Evolutionary conservation across 163 green algal species (phyloP).

Genomic region (Coccomyxa subellipsoidea): DNA sequence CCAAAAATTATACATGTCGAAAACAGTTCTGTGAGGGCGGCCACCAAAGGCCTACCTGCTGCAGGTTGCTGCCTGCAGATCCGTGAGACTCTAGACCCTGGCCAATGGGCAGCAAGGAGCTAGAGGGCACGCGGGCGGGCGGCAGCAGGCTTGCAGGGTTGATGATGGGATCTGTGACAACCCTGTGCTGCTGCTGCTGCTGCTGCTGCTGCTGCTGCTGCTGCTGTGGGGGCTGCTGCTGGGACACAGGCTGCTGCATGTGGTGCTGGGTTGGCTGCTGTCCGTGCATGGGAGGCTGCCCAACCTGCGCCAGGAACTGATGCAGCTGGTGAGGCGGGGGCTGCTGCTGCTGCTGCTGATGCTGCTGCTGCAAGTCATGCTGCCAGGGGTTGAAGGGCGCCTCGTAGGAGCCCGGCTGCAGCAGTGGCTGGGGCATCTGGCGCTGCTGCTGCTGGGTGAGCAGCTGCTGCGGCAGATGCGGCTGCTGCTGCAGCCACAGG

Average conservation of each 20-base stretch:
- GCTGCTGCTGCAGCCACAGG: background rate
- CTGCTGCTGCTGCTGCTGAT: conserved; percentile 28
- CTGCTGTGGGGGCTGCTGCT: conserved; percentile 3
- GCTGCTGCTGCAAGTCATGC: conserved; percentile 1
- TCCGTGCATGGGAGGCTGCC: background rate
- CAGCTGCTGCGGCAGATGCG: background rate
- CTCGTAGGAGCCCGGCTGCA: background rate
- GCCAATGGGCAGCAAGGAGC: background rate
- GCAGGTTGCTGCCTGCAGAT: background rate
- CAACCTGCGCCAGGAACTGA: background rate
- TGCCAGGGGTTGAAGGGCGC: background rate
- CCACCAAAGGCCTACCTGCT: background rate
- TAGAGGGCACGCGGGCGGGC: background rate
- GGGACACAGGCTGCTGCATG: conserved; percentile 9
- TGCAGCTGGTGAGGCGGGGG: background rate
- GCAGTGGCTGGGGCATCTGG: background rate
- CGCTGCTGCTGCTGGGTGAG: background rate
- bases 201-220: conserved; percentile 10
- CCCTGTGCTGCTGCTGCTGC: background rate
- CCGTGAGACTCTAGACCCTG: background rate
- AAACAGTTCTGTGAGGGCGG: too few species aligned
- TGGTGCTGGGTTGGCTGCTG: conserved; percentile 1
- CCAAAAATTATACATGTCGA: too few species aligned
- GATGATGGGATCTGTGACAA: background rate
- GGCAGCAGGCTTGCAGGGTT: background rate